phyloP scores from a whole-genome alignment of 495 filamentous ascomycete genomes.

The Talaromyces adpressus region DNA sequence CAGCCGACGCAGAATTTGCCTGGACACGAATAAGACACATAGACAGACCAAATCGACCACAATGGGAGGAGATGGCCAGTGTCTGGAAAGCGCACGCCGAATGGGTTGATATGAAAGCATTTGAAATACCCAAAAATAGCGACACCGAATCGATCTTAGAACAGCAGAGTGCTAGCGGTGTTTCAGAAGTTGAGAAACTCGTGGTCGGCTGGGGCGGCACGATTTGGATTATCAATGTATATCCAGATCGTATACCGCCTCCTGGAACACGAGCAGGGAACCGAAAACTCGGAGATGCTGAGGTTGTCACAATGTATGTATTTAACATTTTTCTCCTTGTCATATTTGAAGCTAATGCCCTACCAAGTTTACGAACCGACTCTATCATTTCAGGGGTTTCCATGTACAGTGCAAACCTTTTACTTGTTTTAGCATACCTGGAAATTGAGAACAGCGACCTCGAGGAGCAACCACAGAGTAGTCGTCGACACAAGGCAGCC shows the following conservation, averaged over 20 bases:
- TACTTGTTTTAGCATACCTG: conserved; percentile 86
- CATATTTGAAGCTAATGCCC: conserved; percentile 11
- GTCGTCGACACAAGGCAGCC: conserved; percentile 63
- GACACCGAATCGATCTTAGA: conserved; percentile 33
- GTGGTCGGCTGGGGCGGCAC: conserved; percentile 93
- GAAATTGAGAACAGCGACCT: conserved; percentile 56
- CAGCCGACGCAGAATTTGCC: conserved; percentile 66
- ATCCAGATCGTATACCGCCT: conserved; percentile 61
- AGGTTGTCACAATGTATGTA: conserved; percentile 84
- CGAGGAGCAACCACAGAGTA: conserved; percentile 39
- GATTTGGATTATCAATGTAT: conserved; percentile 90
- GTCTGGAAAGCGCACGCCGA: conserved; percentile 89
- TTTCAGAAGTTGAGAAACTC: conserved; percentile 59
- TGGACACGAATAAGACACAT: conserved; percentile 97
- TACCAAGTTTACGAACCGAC: conserved; percentile 75
- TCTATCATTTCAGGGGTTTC: conserved; percentile 96
- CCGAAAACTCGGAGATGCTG: conserved; percentile 67
- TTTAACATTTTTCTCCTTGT: neutral
- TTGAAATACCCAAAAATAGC: conserved; percentile 40
- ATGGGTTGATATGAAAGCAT: conserved; percentile 77
- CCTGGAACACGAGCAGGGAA: conserved; percentile 61
- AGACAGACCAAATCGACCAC: conserved; percentile 67
- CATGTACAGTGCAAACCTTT: conserved; percentile 85
- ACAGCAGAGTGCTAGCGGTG: conserved; percentile 10
- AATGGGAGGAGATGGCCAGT: conserved; percentile 89